A percentile compares a stretch with the other conserved stretches of the same genome.
These are phyloP conservation scores for Miscanthus lutarioriparius DNA, from an alignment of 176 grass and related monocot genomes.

Conservation along the genomic window DNA sequence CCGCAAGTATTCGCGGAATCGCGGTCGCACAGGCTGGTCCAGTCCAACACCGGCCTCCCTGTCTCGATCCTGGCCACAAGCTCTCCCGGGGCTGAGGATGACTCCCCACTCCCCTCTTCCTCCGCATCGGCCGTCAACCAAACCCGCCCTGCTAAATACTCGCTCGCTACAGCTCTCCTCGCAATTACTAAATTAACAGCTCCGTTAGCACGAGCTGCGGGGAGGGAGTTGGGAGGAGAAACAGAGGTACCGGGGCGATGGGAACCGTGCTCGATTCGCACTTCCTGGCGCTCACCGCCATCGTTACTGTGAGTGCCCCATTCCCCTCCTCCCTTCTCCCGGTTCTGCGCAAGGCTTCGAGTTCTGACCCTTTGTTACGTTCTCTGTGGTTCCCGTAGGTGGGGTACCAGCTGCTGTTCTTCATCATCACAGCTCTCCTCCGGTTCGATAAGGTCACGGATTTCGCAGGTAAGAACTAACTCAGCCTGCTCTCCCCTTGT, in stretches of 20 bases:
- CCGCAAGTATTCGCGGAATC: conserved; percentile 30
- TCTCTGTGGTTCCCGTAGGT: conserved; percentile 47
- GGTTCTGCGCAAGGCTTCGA: background rate
- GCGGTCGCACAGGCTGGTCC: conserved; percentile 9
- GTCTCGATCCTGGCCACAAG: conserved; percentile 37
- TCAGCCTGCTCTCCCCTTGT: background rate
- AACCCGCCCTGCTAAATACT: conserved; percentile 12
- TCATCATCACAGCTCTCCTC: conserved; percentile 88
- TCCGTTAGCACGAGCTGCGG: background rate
- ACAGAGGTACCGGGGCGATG: conserved; percentile 36
- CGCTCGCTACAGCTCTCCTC: background rate
- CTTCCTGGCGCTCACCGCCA: conserved; percentile 89
- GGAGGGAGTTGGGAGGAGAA: background rate
- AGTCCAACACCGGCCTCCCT: conserved; percentile 29
- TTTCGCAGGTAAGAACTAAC: conserved; percentile 68
- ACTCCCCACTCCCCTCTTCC: background rate
- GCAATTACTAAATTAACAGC: background rate
- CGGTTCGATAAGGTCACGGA: conserved; percentile 93
- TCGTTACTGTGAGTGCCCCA: conserved; percentile 64
- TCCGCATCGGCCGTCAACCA: conserved; percentile 20
- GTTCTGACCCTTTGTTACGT: background rate
- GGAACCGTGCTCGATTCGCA: conserved; percentile 85
- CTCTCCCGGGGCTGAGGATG: background rate
- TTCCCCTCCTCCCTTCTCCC: background rate
- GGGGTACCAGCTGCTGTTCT: conserved; percentile 92